A percentile compares a stretch with the other conserved stretches of the same genome.
These are phyloP conservation scores for Metarhizium sp. DNA, from an alignment of 2,329 filamentous ascomycete genomes.

Conservation along the genomic window DNA sequence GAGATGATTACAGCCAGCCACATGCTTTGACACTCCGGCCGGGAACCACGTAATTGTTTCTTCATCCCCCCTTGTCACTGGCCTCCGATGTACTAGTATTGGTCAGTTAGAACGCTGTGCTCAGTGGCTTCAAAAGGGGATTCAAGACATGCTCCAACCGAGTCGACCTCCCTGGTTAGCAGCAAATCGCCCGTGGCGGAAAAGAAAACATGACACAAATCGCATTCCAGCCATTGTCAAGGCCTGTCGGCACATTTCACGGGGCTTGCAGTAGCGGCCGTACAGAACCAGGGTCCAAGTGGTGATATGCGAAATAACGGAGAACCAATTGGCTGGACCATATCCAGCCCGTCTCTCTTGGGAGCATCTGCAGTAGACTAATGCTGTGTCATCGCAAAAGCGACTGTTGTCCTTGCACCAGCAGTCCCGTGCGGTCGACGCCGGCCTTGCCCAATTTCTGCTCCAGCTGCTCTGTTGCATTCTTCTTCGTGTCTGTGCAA, in stretches of 20 bases:
- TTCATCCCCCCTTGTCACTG: background rate
- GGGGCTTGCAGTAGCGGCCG: conserved; percentile 11
- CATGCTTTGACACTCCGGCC: background rate
- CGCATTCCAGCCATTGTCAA: background rate
- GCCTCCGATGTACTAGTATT: background rate
- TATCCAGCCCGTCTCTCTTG: background rate
- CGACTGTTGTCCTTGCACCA: background rate
- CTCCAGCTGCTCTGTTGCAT: background rate
- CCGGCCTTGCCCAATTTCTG: background rate
- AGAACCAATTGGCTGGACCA: background rate
- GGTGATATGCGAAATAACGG: background rate
- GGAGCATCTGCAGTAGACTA: background rate
- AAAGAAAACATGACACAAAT: background rate
- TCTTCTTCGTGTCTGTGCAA: background rate
- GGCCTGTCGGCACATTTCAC: conserved; percentile 5
- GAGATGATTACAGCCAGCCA: conserved; percentile 2
- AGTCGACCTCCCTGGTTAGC: background rate
- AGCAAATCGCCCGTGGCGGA: background rate
- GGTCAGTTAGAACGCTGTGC: background rate
- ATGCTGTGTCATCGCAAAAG: conserved; percentile 4
- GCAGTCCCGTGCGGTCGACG: background rate
- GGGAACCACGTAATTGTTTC: background rate
- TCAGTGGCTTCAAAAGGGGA: background rate
- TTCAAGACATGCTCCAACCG: background rate
- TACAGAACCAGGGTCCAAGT: conserved; percentile 1